Evolutionary conservation across 768 basidiomycete species (phyloP), one percentile per base, ranked within the genome.

Genomic region (Pleurotus platypus): DNA sequence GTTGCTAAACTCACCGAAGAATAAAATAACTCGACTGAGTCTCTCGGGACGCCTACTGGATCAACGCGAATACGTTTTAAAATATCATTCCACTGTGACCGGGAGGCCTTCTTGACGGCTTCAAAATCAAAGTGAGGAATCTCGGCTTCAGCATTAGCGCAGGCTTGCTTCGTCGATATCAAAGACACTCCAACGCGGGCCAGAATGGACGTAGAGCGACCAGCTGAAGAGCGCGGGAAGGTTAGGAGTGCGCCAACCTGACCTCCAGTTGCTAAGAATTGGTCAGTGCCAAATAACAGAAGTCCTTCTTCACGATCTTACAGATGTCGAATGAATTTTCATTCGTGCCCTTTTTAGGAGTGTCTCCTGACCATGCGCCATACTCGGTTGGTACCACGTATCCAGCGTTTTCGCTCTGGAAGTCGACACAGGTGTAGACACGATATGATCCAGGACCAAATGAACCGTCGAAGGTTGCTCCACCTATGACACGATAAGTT

Each of bases 161-260:
- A 87, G 0, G 86, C 86, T 61, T 86, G 84, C 1, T 74, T 74
- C n/a, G 73, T 71, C 3, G 85, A 86, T 51, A 86, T 81, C 60
- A 86, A 77, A 1, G 84, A 86, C 3, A 87, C 78, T n/a, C 86
- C 85, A 2, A 82, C 78, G n/a, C 85, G 80, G 1, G 74, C 82
- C n/a, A 84, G 71, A 57, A 87, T 80, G 0, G 75, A 70, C 0
- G 78, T 80, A 7, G 63, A 57, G 11, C 58, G 50, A 13, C 66
- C 62, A 3, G 62, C 55, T 0, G 77, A 74, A 16, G 74, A 69
- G 3, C 77, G 80, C 1, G 64, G 66, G 69, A 84, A 84, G 0
- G 80, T 80, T 49, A 84, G 68, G 8, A 84, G 61, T 1, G 78
- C 82, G 9, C 84, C 83, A 48, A 81, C 68, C 61, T 83, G 74